Evolutionary conservation across 495 filamentous ascomycete species (phyloP).

Genomic region (Mytilinidion resinicola): DNA sequence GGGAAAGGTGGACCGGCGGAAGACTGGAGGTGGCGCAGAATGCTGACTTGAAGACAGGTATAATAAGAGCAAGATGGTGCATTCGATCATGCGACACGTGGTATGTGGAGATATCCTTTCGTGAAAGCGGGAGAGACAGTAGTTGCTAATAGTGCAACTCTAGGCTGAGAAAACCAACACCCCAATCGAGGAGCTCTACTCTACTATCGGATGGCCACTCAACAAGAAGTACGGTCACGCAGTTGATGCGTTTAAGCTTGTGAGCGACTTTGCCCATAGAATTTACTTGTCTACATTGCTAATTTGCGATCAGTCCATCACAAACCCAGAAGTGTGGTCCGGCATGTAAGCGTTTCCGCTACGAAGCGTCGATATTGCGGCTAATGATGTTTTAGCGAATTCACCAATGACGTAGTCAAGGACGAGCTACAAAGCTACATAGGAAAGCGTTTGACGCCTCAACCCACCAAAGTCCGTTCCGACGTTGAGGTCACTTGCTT

Average conservation of each 20-base stretch:
- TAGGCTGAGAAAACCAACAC: conserved; percentile 84
- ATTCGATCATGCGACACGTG: conserved; percentile 95
- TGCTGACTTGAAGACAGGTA: conserved; percentile 42
- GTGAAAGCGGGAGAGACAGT: too few species aligned
- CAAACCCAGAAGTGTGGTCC: conserved; percentile 94
- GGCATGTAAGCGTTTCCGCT: conserved; percentile 46
- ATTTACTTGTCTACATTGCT: too few species aligned
- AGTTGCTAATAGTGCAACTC: too few species aligned
- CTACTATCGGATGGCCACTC: conserved; percentile 91
- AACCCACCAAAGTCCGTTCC: conserved; percentile 94
- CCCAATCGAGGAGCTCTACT: conserved; percentile 87
- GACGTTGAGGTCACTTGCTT: conserved; percentile 97
- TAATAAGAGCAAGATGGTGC: conserved; percentile 99
- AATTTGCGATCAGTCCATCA: conserved; percentile 56
- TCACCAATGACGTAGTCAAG: conserved; percentile 78
- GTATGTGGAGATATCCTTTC: too few species aligned
- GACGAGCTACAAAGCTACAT: conserved; percentile 89
- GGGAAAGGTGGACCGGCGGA: neutral
- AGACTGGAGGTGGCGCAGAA: neutral
- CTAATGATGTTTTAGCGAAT: conserved; percentile 38
- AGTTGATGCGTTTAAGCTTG: conserved; percentile 93
- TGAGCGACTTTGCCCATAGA: neutral
- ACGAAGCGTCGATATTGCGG: too few species aligned
- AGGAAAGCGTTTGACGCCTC: conserved; percentile 88
- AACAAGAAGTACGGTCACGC: conserved; percentile 97